Conservation (phyloP, 2,329 filamentous ascomycete genomes). For the Diplodia sapinea region DNA sequence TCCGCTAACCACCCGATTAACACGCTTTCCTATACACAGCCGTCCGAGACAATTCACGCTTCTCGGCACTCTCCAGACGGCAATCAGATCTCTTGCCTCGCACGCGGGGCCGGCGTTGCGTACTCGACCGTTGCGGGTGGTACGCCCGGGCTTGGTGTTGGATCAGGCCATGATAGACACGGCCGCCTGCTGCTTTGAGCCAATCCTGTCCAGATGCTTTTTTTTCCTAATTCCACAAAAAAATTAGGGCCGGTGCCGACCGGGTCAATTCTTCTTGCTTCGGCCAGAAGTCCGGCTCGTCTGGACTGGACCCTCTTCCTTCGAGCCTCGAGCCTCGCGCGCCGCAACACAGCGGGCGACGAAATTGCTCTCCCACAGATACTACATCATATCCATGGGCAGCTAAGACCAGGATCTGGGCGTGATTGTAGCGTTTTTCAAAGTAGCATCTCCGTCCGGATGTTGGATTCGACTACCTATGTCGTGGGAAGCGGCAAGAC, state of each 20-base stretch:
- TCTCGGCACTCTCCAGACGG: slow-evolving; percentile 25
- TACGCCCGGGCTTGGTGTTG: slow-evolving; percentile 24
- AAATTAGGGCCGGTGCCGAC: slow-evolving; percentile 19
- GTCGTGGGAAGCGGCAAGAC: background rate
- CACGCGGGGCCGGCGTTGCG: slow-evolving; percentile 16
- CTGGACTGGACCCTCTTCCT: slow-evolving; percentile 19
- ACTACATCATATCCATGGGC: too few relatives aligned
- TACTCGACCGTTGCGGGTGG: slow-evolving; percentile 25
- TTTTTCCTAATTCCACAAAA: slow-evolving; percentile 26
- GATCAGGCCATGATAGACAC: slow-evolving; percentile 31
- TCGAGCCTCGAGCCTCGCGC: slow-evolving; percentile 11
- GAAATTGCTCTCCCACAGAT: too few relatives aligned
- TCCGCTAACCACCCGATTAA: slow-evolving; percentile 19
- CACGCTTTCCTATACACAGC: slow-evolving; percentile 23
- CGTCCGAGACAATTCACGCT: slow-evolving; percentile 17
- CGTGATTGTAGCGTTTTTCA: too few relatives aligned
- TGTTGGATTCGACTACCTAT: too few relatives aligned
- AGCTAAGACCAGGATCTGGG: too few relatives aligned
- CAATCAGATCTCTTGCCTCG: slow-evolving; percentile 21
- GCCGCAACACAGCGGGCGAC: background rate
- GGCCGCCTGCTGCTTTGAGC: slow-evolving; percentile 8
- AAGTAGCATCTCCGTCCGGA: too few relatives aligned
- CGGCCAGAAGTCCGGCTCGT: slow-evolving; percentile 25
- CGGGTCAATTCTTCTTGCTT: slow-evolving; percentile 22
- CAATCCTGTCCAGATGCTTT: slow-evolving; percentile 23